Evolutionary conservation across 345 rosid species (phyloP), one percentile per base, ranked within the genome.

Genomic region (Salix suchowensis): DNA sequence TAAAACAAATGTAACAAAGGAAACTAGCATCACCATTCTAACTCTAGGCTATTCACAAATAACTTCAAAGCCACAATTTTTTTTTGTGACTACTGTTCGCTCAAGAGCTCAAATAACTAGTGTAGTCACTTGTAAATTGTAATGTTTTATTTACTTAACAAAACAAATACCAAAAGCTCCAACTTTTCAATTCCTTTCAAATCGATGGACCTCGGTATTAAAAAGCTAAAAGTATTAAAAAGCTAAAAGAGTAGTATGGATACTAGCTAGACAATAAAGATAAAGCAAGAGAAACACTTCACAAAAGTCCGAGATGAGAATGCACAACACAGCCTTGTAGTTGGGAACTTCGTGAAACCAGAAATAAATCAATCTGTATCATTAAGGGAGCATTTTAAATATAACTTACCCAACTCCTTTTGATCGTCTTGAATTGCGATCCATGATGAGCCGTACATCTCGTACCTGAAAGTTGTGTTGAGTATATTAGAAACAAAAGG

Each of bases 371-470:
- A 26, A 62, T 21, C 2, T 8, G 18, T 24, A 46, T 11, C 34
- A 28, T n/a, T 21, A 30, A 32, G 40, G 19, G 30, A 68, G 6
- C 52, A 42, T 11, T 44, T 23, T 6, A 7, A n/a, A 64, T 37
- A 72, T 39, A 71, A 77, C 91, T 83, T 84, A 93, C 98, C 97
- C 97, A 67, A 96, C 93, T 72, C 98, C 99, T 80, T 91, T 93
- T 14, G 99, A 96, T 65, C 97, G 93, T 81, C 99, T 91, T 76
- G 98, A 89, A 87, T 87, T 96, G 61, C 98, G 95, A 83, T 96
- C 99, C 98, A 96, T 91, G 72, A 96, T 96, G 74, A 96, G 91
- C 48, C 99, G 94, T 42, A 93, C 98, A 86, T 96, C 98, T 71
- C 99, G 90, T 50, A 96, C 99, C 99, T 96, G 88, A 50, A 83